Evolutionary conservation across 352 stramenopile species (phyloP), one percentile per base, ranked within the genome.

Genomic region (Phytopythium litorale): DNA sequence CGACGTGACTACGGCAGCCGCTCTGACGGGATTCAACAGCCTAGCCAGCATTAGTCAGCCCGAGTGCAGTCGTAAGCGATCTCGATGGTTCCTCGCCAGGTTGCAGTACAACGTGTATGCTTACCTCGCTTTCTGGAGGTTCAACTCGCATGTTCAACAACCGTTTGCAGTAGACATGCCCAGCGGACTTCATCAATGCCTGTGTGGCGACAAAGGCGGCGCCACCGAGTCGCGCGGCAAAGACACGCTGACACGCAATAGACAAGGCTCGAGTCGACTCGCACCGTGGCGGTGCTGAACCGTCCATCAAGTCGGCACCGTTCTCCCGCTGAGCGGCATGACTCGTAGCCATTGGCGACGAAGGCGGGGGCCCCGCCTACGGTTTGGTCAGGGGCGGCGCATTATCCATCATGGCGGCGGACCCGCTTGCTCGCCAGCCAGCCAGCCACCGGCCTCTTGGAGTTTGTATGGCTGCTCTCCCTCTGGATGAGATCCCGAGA

Each of bases 41-140:
- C 9, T 9, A 37, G 33, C 33, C 5, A 37, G 33, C n/a, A n/a
- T n/a, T n/a, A n/a, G n/a, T n/a, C n/a, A n/a, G n/a, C n/a, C n/a
- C n/a, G n/a, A n/a, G n/a, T n/a, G n/a, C n/a, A n/a, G n/a, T n/a
- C n/a, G n/a, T n/a, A n/a, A n/a, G n/a, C n/a, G n/a, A n/a, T 19
- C 38, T 45, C 38, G 1, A 21, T n/a, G 38, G 13, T 48, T 18
- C 5, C 42, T 48, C 42, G 42, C 42, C 16, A 48, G 9, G 42
- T 48, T 48, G 42, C 42, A 48, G 42, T 48, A 23, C 2, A 48
- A 23, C 19, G 42, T 48, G 42, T 48, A 48, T 48, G 42, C 42
- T 48, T 48, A 48, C 42, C 42, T 48, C 42, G 42, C 42, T 48
- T 48, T 43, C 18, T 48, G 42, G 42, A 48, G 42, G 19, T 48